phyloP scores from a whole-genome alignment of 805 yeast genomes.

The Saccharomycopsis sp. region DNA sequence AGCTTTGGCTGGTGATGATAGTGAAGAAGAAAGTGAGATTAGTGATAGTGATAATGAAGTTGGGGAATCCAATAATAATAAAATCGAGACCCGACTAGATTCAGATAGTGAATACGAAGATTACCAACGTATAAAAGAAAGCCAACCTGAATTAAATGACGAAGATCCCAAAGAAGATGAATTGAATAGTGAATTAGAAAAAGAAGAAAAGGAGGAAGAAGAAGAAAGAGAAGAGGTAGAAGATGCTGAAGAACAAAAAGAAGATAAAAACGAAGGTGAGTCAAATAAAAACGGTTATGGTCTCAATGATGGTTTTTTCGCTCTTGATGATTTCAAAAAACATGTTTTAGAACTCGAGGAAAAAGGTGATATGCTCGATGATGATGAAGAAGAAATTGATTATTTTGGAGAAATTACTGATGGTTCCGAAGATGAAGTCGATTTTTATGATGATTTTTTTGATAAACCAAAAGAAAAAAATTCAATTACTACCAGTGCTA shows the following conservation, averaged over 20 bases:
- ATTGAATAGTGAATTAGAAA: conserved; percentile 28
- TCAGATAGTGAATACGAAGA: conserved; percentile 22
- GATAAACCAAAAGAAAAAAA: conserved; percentile 26
- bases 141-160: conserved; percentile 21
- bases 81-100: conserved; percentile 20
- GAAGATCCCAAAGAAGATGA: conserved; percentile 17
- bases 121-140: conserved; percentile 21
- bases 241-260: conserved; percentile 23
- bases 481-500: conserved; percentile 9
- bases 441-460: conserved; percentile 60
- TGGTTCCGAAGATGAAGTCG: conserved; percentile 44
- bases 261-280: conserved; percentile 21
- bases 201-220: conserved; percentile 26
- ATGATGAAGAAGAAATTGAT: conserved; percentile 42
- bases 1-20: conserved; percentile 22
- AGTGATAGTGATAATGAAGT: conserved; percentile 16
- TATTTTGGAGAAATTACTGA: conserved; percentile 42
- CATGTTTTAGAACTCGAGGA: conserved; percentile 59
- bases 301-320: conserved; percentile 74
- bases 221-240: conserved; percentile 23
- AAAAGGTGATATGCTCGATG: conserved; percentile 31
- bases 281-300: conserved; percentile 32
- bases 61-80: conserved; percentile 17
- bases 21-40: conserved; percentile 17
- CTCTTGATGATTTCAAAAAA: conserved; percentile 73